Evolutionary conservation across 2,329 filamentous ascomycete species (phyloP).

Genomic region (Colletotrichum sp.): DNA sequence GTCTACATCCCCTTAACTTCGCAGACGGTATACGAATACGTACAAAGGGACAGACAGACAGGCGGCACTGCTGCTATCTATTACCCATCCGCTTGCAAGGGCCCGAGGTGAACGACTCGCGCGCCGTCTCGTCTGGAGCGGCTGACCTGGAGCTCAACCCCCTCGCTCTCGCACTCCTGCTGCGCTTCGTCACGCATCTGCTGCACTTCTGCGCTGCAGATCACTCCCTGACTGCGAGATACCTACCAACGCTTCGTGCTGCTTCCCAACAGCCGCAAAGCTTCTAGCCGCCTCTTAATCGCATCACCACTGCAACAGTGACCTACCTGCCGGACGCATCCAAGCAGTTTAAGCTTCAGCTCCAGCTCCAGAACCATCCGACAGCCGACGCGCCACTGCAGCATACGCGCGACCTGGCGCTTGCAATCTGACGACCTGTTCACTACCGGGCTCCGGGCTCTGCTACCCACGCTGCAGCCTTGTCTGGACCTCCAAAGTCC

Average conservation of each 20-base stretch:
- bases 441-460: not conserved
- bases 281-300: slow-evolving; percentile 1
- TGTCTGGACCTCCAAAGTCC: not conserved
- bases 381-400: not conserved
- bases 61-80: not conserved
- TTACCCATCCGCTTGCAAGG: not conserved
- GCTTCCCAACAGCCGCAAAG: not conserved
- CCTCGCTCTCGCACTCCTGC: not conserved
- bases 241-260: not conserved
- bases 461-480: not conserved
- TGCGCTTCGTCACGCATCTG: not conserved
- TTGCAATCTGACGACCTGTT: not conserved
- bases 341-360: not conserved
- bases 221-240: not conserved
- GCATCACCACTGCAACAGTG: not conserved
- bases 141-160: not conserved
- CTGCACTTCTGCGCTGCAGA: slow-evolving; percentile 8
- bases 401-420: slow-evolving; percentile 8
- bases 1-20: not conserved
- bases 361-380: not conserved
- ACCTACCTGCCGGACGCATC: not conserved
- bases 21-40: not conserved
- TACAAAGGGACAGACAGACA: not conserved
- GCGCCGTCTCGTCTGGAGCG: slow-evolving; percentile 9
- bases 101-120: slow-evolving; percentile 9